These are phyloP conservation scores for Bretschneidera sinensis DNA, from an alignment of 345 rosid species.

Conservation along the genomic window DNA sequence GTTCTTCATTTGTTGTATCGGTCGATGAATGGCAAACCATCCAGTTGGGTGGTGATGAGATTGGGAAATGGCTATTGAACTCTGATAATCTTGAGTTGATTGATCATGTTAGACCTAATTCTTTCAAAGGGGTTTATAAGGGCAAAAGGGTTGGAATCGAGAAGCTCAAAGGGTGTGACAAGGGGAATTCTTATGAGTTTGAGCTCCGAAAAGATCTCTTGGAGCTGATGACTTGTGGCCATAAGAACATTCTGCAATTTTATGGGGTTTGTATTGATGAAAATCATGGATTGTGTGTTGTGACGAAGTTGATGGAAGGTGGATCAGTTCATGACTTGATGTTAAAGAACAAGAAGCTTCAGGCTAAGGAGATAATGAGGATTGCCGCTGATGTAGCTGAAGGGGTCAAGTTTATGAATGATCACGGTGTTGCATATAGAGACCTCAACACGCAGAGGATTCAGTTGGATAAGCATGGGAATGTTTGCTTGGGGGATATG, in stretches of 20 bases:
- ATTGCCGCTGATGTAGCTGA: slow-evolving; percentile 75
- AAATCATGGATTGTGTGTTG: slow-evolving; percentile 81
- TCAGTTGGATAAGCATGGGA: slow-evolving; percentile 71
- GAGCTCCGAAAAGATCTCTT: slow-evolving; percentile 75
- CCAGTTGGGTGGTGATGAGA: slow-evolving; percentile 58
- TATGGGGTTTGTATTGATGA: slow-evolving; percentile 86
- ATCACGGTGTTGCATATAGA: slow-evolving; percentile 71
- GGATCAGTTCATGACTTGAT: slow-evolving; percentile 77
- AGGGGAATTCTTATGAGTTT: slow-evolving; percentile 84
- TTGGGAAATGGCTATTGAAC: slow-evolving; percentile 79
- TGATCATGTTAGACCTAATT: slow-evolving; percentile 64
- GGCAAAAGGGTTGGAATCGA: slow-evolving; percentile 78
- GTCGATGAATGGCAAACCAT: slow-evolving; percentile 95
- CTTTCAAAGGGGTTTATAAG: slow-evolving; percentile 69
- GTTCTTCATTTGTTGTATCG: slow-evolving; percentile 57
- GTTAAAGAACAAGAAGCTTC: slow-evolving; percentile 77
- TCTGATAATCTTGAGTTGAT: slow-evolving; percentile 68
- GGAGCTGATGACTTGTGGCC: slow-evolving; percentile 93
- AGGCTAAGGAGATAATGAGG: slow-evolving; percentile 63
- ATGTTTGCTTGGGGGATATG: slow-evolving; percentile 87
- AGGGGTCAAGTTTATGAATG: slow-evolving; percentile 82
- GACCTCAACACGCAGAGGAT: slow-evolving; percentile 82
- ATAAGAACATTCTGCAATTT: slow-evolving; percentile 75
- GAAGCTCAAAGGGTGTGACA: slow-evolving; percentile 94
- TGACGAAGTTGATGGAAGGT: slow-evolving; percentile 89